Percentiles rank a stretch among this genome's conserved stretches.
These are phyloP conservation scores for Lumnitzera racemosa DNA, from an alignment of 345 rosid genomes.

Conservation along the genomic window DNA sequence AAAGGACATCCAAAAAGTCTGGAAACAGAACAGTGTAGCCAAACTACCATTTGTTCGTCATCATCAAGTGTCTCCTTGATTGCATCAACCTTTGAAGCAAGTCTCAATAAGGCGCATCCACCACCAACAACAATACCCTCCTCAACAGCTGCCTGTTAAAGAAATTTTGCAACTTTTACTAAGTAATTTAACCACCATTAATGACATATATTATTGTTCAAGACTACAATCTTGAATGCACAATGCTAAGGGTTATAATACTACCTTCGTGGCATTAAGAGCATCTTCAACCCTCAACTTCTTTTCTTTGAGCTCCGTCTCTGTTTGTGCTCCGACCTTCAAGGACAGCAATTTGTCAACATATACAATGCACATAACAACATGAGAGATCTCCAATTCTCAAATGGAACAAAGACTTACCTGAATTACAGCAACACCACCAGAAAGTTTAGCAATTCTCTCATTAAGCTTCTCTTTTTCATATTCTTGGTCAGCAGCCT, in stretches of 20 bases:
- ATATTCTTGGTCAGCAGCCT: conserved; percentile 92
- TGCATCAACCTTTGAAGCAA: conserved; percentile 63
- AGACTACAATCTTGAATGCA: not conserved
- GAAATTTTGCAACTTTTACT: not conserved
- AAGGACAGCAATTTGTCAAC: conserved; percentile 5
- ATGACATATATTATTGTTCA: not conserved
- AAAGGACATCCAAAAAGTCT: not conserved
- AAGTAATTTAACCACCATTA: too few relatives aligned
- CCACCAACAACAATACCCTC: conserved; percentile 92
- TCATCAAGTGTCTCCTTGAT: conserved; percentile 65
- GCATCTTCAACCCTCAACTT: conserved; percentile 98
- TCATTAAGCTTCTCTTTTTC: conserved; percentile 91
- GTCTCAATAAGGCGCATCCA: conserved; percentile 73
- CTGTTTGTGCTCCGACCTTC: conserved; percentile 85
- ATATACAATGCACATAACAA: not conserved
- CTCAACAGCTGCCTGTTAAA: conserved; percentile 69
- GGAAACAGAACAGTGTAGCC: too few relatives aligned
- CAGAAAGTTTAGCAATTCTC: conserved; percentile 90
- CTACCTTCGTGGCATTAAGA: conserved; percentile 94
- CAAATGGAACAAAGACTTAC: conserved; percentile 14
- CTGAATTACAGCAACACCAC: conserved; percentile 88
- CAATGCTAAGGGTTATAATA: not conserved
- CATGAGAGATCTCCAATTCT: not conserved
- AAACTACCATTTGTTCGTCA: conserved; percentile 80
- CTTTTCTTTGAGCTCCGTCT: conserved; percentile 93